Evolutionary conservation across 441 rosid genomes (phyloP).

Genomic region (Monsonia emarginata): DNA sequence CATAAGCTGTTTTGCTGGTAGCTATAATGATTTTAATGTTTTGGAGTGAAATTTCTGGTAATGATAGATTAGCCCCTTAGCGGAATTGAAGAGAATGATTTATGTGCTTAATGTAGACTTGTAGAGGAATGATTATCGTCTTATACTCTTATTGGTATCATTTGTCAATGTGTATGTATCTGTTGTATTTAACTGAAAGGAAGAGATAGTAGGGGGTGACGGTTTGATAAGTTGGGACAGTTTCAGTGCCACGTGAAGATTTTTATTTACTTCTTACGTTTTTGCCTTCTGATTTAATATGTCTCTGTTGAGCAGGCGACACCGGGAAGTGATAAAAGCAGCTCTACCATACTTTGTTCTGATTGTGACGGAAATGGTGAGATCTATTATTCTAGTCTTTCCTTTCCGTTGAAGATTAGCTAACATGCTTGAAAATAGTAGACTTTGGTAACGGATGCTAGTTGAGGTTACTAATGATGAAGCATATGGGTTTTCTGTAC

Average conservation of each 20-base stretch:
- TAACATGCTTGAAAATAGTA: neutral
- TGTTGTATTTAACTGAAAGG: no score
- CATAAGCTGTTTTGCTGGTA: neutral
- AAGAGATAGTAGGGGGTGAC: no score
- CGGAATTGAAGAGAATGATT: no score
- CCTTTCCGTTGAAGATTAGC: neutral
- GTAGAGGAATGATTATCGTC: no score
- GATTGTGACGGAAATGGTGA: constrained; percentile 48
- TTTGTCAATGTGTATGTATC: no score
- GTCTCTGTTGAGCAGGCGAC: constrained; percentile 23
- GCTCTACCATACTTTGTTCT: constrained; percentile 27
- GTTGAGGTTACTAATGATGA: no score
- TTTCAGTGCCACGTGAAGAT: neutral
- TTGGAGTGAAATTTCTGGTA: neutral
- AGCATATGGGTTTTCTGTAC: neutral
- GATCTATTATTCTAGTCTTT: neutral
- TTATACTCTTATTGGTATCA: no score
- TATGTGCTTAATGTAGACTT: no score
- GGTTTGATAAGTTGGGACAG: no score
- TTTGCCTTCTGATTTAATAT: neutral
- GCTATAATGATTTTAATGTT: neutral
- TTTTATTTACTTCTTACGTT: neutral
- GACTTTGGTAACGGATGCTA: neutral
- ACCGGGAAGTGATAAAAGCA: constrained; percentile 21
- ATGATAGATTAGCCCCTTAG: no score